These are phyloP conservation scores for Epichloe hybrida DNA, from an alignment of 2,329 filamentous ascomycete species.

Conservation along the genomic window DNA sequence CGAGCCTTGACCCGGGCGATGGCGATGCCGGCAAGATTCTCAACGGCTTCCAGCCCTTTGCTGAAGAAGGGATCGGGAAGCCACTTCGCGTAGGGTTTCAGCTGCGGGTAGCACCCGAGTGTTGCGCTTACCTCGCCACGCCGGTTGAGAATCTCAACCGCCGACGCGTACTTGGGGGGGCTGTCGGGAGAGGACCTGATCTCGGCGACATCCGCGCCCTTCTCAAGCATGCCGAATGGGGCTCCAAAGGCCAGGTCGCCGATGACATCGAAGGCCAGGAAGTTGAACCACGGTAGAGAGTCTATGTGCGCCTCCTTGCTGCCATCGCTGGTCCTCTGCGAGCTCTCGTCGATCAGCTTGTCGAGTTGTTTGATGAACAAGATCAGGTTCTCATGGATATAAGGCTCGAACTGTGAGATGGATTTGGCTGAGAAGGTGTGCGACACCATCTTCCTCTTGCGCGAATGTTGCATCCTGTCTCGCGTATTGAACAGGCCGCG, in stretches of 20 bases:
- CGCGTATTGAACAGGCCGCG: constrained; percentile 84
- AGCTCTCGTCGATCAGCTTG: constrained; percentile 34
- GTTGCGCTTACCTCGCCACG: constrained; percentile 76
- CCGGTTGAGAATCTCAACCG: constrained; percentile 79
- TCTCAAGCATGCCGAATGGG: constrained; percentile 54
- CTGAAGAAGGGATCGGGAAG: constrained; percentile 73
- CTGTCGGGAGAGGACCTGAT: constrained; percentile 48
- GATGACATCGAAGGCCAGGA: constrained; percentile 40
- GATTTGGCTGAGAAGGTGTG: constrained; percentile 79
- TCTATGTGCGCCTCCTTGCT: constrained; percentile 53
- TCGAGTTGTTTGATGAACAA: constrained; percentile 64
- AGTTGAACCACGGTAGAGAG: constrained; percentile 59
- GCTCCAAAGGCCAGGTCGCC: constrained; percentile 37
- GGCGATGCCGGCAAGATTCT: constrained; percentile 77
- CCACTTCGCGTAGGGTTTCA: constrained; percentile 71
- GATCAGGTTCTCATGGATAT: constrained; percentile 69
- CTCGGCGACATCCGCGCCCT: constrained; percentile 64
- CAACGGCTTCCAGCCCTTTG: constrained; percentile 58
- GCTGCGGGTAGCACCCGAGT: constrained; percentile 56
- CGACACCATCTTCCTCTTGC: constrained; percentile 79
- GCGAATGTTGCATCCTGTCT: constrained; percentile 65
- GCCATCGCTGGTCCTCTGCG: constrained; percentile 38
- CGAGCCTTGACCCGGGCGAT: constrained; percentile 70
- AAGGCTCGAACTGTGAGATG: constrained; percentile 75
- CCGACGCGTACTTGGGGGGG: constrained; percentile 54